Evolutionary conservation across 2,329 filamentous ascomycete genomes (phyloP), one percentile per base, ranked within the genome.

Genomic region (Pestalotiopsis sp.): DNA sequence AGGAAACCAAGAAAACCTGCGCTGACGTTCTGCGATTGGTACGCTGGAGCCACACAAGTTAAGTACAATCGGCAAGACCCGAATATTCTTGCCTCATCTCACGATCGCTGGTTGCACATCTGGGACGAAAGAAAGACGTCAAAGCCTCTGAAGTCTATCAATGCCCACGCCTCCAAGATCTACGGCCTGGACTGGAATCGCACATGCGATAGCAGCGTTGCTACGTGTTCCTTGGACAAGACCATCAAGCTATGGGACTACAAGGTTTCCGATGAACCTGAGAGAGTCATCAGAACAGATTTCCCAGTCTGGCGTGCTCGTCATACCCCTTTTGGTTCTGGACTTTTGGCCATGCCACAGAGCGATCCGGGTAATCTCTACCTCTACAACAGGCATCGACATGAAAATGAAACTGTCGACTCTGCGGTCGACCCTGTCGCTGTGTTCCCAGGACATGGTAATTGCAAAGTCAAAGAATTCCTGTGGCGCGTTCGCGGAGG

Each of bases 101-200:
- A 98, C 81, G 94, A 97, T 80, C 90, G 91, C 63, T 94, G 90
- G 82, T 84, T 98, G 58, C 92, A 94, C 70, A 94, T 98, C 65
- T 98, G 95, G 95, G 95, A 98, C 79, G 91, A 93, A 76, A 87
- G 95, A 63, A 93, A 92, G 76, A 90, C 94, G 0, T 91, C 92
- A 3, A 86, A 90, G 69, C 94, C 95, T 4, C 82, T 98, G 58
- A 91, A 90, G 70, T 95, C 94, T 17, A 97, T 98, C 71, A 90
- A 91, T 76, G 95, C 95, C 0, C 95, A 98, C 76, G 90, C 89
- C 39, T 97, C 94, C 49, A 98, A 97, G 80, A 97, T 98, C 69
- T 98, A 98, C 77, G 95, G 95, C 36, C 85, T 98, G 41, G 95
- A 98, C 80, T 98, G 95, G 95, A 97, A 97, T 77, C 89, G 95